These are phyloP conservation scores for Lodderomyces theae DNA, from an alignment of 1,139 yeast species.

Conservation along the genomic window DNA sequence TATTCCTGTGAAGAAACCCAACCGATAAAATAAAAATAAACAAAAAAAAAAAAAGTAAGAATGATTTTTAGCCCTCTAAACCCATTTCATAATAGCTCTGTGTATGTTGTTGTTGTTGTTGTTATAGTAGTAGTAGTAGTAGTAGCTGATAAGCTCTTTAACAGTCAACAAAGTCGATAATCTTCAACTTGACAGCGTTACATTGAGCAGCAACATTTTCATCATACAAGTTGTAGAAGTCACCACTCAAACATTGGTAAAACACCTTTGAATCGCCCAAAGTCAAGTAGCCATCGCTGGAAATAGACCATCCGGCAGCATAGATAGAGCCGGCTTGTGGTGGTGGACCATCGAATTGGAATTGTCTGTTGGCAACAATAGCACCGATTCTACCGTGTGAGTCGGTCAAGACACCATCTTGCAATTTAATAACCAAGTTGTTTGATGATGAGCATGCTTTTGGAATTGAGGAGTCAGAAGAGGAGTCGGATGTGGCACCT, in stretches of 20 bases:
- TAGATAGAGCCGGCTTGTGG: constrained; percentile 87
- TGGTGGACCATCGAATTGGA: constrained; percentile 89
- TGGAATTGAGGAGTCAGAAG: constrained; percentile 4
- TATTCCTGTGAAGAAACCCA: too few species aligned
- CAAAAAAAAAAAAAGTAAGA: too few species aligned
- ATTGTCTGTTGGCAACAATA: constrained; percentile 81
- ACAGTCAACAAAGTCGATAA: constrained; percentile 65
- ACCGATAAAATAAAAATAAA: too few species aligned
- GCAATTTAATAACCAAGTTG: constrained; percentile 45
- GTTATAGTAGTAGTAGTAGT: too few species aligned
- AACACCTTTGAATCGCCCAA: constrained; percentile 62
- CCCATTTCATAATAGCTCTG: too few species aligned
- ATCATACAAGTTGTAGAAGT: constrained; percentile 80
- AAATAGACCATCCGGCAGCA: constrained; percentile 76
- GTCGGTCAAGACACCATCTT: constrained; percentile 56
- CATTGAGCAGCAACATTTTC: constrained; percentile 66
- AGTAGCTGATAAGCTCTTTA: constrained; percentile 23
- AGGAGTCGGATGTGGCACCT: neutral
- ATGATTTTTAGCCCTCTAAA: too few species aligned
- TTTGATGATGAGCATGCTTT: constrained; percentile 12
- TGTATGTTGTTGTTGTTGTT: too few species aligned
- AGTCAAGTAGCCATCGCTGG: constrained; percentile 64
- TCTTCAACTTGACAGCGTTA: constrained; percentile 57
- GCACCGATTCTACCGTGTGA: constrained; percentile 71
- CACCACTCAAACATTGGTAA: constrained; percentile 80